A percentile compares a stretch with the other conserved stretches of the same genome.
These are phyloP conservation scores for Lipomyces orientalis DNA, from an alignment of 805 yeast species.

Conservation along the genomic window DNA sequence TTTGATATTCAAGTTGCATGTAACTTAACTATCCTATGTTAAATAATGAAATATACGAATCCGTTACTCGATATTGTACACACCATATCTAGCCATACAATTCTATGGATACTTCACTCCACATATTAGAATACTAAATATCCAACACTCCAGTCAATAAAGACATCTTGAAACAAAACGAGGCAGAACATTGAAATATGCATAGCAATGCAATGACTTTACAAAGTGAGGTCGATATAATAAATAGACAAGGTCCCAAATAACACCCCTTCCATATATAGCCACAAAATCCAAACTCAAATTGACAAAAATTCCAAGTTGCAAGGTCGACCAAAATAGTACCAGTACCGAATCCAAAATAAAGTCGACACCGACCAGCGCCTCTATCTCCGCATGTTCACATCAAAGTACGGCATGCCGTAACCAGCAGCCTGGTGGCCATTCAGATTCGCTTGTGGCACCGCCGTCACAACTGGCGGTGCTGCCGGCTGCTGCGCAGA, in stretches of 20 bases:
- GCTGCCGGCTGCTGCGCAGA: conserved; percentile 2
- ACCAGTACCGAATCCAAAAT: not conserved
- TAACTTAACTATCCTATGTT: not conserved
- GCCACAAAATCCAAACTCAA: no score
- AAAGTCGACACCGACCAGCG: not conserved
- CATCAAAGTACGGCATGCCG: not conserved
- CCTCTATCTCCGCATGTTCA: not conserved
- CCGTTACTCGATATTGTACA: not conserved
- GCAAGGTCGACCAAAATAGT: not conserved
- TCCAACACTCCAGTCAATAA: no score
- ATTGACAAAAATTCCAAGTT: not conserved
- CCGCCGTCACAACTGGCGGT: not conserved
- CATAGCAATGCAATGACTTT: not conserved
- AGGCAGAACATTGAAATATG: not conserved
- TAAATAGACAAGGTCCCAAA: no score
- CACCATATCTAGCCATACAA: not conserved
- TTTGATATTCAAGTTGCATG: not conserved
- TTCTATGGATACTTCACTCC: not conserved
- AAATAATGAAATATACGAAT: not conserved
- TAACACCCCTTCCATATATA: no score
- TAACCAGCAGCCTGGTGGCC: conserved; percentile 1
- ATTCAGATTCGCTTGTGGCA: not conserved
- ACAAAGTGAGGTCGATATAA: not conserved
- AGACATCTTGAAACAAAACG: not conserved
- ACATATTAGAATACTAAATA: not conserved